Evolutionary conservation across 2,329 filamentous ascomycete genomes (phyloP).

Genomic region (Cladosporium sp.): DNA sequence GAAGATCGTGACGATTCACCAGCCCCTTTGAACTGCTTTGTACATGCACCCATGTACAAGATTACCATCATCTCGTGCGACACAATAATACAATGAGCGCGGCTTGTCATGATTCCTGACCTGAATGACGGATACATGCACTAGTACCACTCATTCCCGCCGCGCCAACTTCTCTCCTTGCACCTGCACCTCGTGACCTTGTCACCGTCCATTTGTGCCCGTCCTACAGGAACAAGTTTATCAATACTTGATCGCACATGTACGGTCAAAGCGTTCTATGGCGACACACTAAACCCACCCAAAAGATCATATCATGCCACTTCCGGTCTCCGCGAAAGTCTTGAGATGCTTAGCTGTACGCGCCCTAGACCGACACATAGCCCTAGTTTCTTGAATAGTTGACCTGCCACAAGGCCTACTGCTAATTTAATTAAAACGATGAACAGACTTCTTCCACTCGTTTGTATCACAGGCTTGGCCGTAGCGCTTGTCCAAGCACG

Average conservation of each 20-base stretch:
- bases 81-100: not conserved
- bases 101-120: not conserved
- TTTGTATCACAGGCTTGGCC: not conserved
- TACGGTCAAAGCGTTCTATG: not conserved
- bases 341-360: not conserved
- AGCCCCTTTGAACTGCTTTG: not conserved
- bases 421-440: not conserved
- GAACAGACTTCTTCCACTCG: not conserved
- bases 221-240: not conserved
- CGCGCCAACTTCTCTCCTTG: not conserved
- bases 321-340: not conserved
- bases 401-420: not conserved
- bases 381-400: not conserved
- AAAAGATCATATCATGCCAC: not conserved
- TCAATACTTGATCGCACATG: not conserved
- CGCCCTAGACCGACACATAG: not conserved
- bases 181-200: not conserved
- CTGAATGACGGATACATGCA: no score
- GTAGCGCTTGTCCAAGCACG: not conserved
- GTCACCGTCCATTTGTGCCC: not conserved
- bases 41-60: not conserved
- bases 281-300: not conserved
- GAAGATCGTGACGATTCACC: not conserved
- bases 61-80: not conserved
- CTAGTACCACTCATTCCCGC: no score